These are phyloP conservation scores for Ambrosia hybrid DNA, from an alignment of 140 eudicot genomes.

Conservation along the genomic window DNA sequence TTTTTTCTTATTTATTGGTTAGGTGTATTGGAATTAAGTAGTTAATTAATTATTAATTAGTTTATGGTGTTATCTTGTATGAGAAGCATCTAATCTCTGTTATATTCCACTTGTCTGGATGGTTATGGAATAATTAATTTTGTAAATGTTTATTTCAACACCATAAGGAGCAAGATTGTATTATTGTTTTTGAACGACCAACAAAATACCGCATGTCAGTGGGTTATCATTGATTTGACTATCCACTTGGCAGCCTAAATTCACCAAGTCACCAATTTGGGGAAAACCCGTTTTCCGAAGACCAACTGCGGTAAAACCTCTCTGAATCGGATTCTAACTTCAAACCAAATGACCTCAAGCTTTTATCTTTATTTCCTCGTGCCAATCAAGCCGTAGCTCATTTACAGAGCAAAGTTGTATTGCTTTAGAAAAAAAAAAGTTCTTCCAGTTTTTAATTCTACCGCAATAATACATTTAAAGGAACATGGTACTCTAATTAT, in stretches of 20 bases:
- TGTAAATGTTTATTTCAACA: not conserved
- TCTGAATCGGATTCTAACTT: no score
- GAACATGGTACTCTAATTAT: not conserved
- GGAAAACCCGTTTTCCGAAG: no score
- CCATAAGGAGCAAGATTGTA: not conserved
- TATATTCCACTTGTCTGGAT: constrained; percentile 30
- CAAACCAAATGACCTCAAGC: no score
- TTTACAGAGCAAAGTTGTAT: not conserved
- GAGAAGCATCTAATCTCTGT: constrained; percentile 38
- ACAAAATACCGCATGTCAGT: no score
- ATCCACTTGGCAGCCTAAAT: no score
- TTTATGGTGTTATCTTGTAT: constrained; percentile 1
- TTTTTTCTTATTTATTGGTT: constrained; percentile 23
- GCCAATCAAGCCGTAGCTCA: no score
- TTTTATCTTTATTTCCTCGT: no score
- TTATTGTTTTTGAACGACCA: not conserved
- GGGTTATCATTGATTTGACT: no score
- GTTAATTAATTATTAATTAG: not conserved
- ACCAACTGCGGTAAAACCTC: no score
- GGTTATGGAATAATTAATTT: constrained; percentile 1
- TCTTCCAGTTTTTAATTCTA: not conserved
- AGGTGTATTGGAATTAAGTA: constrained; percentile 12
- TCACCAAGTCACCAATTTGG: no score
- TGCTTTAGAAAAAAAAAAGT: no score
- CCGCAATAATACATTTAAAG: not conserved